Percentiles rank a stretch among this genome's conserved stretches.
phyloP scores from a whole-genome alignment of 768 basidiomycete genomes.

The Pleurotus eryngii region DNA sequence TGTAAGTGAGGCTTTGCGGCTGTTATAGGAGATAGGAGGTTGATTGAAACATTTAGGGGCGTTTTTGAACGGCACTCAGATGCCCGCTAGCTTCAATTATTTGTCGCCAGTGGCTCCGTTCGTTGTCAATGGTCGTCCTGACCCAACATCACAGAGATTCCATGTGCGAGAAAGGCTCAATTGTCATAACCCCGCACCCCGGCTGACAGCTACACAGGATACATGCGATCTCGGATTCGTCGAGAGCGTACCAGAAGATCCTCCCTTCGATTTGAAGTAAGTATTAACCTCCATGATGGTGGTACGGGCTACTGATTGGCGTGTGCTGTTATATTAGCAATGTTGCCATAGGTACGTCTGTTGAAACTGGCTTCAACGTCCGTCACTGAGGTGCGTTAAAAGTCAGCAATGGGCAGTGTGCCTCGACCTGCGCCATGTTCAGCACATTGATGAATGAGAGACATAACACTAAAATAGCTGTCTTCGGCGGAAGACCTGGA shows the following conservation, averaged over 20 bases:
- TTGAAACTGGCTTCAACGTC: neutral
- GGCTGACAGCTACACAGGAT: constrained; percentile 25
- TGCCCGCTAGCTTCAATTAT: constrained; percentile 39
- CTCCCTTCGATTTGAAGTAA: constrained; percentile 38
- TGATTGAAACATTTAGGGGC: constrained; percentile 28
- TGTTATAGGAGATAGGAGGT: too few species aligned
- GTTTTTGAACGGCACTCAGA: constrained; percentile 42
- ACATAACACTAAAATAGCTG: constrained; percentile 47
- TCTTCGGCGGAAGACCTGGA: constrained; percentile 57
- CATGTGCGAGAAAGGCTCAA: constrained; percentile 25
- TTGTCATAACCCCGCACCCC: constrained; percentile 14
- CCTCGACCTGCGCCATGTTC: constrained; percentile 64
- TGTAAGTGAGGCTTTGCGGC: constrained; percentile 30
- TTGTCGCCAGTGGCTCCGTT: constrained; percentile 38
- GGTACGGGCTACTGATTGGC: neutral
- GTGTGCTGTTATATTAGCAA: constrained; percentile 26
- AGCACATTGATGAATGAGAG: constrained; percentile 58
- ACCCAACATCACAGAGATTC: constrained; percentile 47
- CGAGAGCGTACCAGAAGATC: constrained; percentile 24
- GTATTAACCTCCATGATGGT: neutral
- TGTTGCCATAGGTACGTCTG: constrained; percentile 39
- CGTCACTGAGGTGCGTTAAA: neutral
- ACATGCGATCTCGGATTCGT: constrained; percentile 37
- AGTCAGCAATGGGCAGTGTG: constrained; percentile 48
- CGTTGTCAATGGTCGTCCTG: constrained; percentile 38